Percentiles rank a stretch among this genome's conserved stretches.
These are phyloP conservation scores for Cutaneotrichosporon sp. DNA, from an alignment of 1,284 basidiomycete genomes.

Conservation along the genomic window DNA sequence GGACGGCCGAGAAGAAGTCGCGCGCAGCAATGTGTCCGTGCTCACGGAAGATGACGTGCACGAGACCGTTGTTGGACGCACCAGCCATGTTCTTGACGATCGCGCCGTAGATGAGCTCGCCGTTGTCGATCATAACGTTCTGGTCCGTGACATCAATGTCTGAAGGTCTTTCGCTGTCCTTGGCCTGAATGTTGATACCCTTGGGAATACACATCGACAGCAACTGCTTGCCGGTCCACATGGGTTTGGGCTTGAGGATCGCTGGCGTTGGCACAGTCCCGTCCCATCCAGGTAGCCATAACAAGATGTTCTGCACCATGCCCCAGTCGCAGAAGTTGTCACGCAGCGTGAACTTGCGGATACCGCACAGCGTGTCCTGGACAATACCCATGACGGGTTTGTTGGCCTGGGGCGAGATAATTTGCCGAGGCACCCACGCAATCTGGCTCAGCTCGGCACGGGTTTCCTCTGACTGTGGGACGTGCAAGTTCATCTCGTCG, in stretches of 20 bases:
- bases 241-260: slow-evolving; percentile 91
- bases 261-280: slow-evolving; percentile 86
- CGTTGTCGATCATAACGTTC: slow-evolving; percentile 95
- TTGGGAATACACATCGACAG: slow-evolving; percentile 88
- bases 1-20: slow-evolving; percentile 86
- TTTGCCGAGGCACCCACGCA: slow-evolving; percentile 83
- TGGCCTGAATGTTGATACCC: slow-evolving; percentile 81
- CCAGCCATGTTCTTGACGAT: slow-evolving; percentile 99
- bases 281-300: slow-evolving; percentile 98
- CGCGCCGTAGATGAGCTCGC: slow-evolving; percentile 90
- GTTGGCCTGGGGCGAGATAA: slow-evolving; percentile 98
- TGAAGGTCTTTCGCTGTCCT: slow-evolving; percentile 71
- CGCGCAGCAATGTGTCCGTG: slow-evolving; percentile 92
- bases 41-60: slow-evolving; percentile 97
- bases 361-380: slow-evolving; percentile 95
- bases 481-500: slow-evolving; percentile 99
- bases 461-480: slow-evolving; percentile 99
- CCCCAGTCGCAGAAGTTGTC: slow-evolving; percentile 92
- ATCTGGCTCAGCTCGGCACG: slow-evolving; percentile 96
- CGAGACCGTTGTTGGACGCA: slow-evolving; percentile 85
- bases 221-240: slow-evolving; percentile 98
- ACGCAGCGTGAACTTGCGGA: slow-evolving; percentile 93
- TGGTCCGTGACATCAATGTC: slow-evolving; percentile 82
- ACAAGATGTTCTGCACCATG: slow-evolving; percentile 90
- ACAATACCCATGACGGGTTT: slow-evolving; percentile 99